phyloP scores from a whole-genome alignment of 2,329 filamentous ascomycete species.

The Arthrobotrys entomopaga region DNA sequence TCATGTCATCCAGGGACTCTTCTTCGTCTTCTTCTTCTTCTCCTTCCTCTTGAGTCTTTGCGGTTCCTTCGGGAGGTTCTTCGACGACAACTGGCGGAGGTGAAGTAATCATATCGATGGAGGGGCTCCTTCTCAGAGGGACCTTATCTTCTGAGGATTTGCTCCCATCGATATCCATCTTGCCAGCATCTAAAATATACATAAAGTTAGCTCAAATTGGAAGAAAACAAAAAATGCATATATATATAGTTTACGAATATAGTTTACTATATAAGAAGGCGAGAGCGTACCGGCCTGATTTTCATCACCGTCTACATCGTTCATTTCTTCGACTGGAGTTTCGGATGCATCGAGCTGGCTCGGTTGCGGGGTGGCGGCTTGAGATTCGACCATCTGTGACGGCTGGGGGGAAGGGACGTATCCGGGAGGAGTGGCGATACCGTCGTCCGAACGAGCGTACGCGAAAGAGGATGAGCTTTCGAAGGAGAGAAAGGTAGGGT shows the following conservation, averaged over 20 bases:
- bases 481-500: constrained; percentile 30
- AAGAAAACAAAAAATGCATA: neutral
- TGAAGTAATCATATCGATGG: constrained; percentile 51
- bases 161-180: constrained; percentile 46
- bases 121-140: constrained; percentile 40
- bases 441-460: constrained; percentile 52
- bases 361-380: constrained; percentile 46
- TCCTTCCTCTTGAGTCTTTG: neutral
- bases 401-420: constrained; percentile 49
- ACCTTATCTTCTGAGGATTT: constrained; percentile 17
- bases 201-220: neutral
- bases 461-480: constrained; percentile 23
- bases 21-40: constrained; percentile 16
- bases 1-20: constrained; percentile 72
- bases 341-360: constrained; percentile 44
- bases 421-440: constrained; percentile 37
- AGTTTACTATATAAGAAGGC: neutral
- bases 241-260: too few species aligned
- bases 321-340: constrained; percentile 12
- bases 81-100: constrained; percentile 34
- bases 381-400: constrained; percentile 54
- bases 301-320: constrained; percentile 14
- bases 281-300: constrained; percentile 27
- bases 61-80: constrained; percentile 18
- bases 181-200: constrained; percentile 13